Evolutionary conservation across 495 filamentous ascomycete genomes (phyloP).

Genomic region (Beverwykella pulmonaria): DNA sequence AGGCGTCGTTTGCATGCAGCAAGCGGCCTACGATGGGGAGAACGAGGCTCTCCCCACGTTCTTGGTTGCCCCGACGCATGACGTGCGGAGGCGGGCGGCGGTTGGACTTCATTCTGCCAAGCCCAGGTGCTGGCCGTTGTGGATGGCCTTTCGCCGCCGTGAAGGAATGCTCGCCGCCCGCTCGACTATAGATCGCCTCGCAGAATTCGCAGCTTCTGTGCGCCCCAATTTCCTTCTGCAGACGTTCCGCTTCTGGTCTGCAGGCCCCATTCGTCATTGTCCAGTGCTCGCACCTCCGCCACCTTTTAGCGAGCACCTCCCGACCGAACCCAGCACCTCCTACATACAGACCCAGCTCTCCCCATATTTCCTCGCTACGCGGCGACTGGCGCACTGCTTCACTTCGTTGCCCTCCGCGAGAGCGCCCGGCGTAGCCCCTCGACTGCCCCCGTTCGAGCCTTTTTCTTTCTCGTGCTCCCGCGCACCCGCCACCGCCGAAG

Average conservation of each 20-base stretch:
- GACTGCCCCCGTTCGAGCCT: background rate
- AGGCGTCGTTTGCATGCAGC: too few relatives aligned
- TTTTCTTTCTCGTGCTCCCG: conserved; percentile 2
- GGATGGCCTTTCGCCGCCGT: background rate
- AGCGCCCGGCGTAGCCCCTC: background rate
- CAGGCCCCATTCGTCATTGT: conserved; percentile 8
- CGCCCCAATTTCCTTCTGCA: background rate
- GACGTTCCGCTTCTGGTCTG: background rate
- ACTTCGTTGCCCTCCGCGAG: background rate
- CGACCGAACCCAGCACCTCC: background rate
- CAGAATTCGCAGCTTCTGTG: background rate
- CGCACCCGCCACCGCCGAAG: conserved; percentile 20
- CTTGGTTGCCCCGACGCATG: background rate
- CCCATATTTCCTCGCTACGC: background rate
- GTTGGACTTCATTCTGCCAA: background rate
- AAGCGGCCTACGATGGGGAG: background rate
- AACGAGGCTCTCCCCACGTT: background rate
- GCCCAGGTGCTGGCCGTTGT: background rate
- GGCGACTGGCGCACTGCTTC: conserved; percentile 1
- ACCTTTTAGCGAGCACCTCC: conserved; percentile 31
- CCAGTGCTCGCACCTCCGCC: conserved; percentile 16
- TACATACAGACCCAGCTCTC: background rate
- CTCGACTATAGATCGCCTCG: background rate
- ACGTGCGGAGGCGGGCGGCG: background rate
- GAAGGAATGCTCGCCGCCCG: background rate